A percentile compares a stretch with the other conserved stretches of the same genome.
Conservation (phyloP, 495 filamentous ascomycete genomes). For the Penicillium daleae region DNA sequence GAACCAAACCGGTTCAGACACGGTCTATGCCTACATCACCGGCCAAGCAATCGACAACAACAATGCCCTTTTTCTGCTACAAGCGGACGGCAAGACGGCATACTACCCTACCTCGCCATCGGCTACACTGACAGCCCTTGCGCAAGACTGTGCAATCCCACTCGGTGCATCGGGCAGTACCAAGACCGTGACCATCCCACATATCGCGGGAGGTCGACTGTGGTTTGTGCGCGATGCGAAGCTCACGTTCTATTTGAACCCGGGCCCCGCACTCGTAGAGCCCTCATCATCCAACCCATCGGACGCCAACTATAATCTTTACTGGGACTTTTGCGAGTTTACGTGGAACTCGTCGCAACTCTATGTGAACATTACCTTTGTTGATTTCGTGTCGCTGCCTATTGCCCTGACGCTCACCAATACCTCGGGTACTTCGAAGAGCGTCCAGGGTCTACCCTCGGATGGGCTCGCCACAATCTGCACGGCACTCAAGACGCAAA, state of each 20-base stretch:
- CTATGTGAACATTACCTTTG: constrained; percentile 75
- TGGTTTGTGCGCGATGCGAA: constrained; percentile 67
- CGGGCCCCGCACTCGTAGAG: constrained; percentile 69
- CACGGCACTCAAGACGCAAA: constrained; percentile 55
- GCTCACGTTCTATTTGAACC: constrained; percentile 73
- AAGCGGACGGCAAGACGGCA: constrained; percentile 59
- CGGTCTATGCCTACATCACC: constrained; percentile 72
- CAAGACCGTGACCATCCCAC: constrained; percentile 65
- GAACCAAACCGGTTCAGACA: constrained; percentile 64
- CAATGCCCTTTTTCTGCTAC: constrained; percentile 62
- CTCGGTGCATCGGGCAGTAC: constrained; percentile 64
- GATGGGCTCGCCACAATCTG: constrained; percentile 61
- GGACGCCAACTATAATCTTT: constrained; percentile 66
- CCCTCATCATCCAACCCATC: constrained; percentile 66
- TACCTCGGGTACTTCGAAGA: constrained; percentile 52
- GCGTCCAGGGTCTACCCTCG: constrained; percentile 60
- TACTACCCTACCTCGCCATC: constrained; percentile 60
- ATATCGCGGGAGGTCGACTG: constrained; percentile 67
- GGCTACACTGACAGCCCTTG: constrained; percentile 46
- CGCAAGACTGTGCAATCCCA: constrained; percentile 61
- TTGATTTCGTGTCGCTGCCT: constrained; percentile 73
- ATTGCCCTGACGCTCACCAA: constrained; percentile 64
- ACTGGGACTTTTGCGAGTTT: constrained; percentile 75
- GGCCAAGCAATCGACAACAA: constrained; percentile 64
- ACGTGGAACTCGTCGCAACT: constrained; percentile 69